Conservation (phyloP, 2,329 filamentous ascomycete genomes). For the Phyllosticta paracitricarpa region DNA sequence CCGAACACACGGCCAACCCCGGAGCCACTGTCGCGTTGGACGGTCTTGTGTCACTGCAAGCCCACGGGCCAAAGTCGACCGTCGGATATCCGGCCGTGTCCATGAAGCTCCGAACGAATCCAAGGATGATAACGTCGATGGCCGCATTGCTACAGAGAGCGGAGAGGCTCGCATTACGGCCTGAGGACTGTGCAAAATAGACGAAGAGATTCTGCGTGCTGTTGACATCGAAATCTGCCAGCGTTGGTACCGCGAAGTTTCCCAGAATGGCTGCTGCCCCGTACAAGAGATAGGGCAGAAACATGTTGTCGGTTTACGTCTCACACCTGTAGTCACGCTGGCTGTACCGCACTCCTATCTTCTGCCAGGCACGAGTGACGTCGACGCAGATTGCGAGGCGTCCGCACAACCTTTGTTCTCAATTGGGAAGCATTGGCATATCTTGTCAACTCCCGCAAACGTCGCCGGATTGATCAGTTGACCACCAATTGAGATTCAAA, state of each 20-base stretch:
- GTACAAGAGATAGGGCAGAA: not conserved
- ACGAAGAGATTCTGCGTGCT: not conserved
- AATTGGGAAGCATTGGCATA: not conserved
- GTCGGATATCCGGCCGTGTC: conserved; percentile 1
- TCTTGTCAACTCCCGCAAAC: not conserved
- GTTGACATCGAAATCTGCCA: not conserved
- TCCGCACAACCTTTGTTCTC: not conserved
- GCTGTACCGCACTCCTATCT: not conserved
- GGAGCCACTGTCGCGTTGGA: not conserved
- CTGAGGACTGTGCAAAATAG: conserved; percentile 3
- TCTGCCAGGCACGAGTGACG: not conserved
- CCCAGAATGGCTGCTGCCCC: not conserved
- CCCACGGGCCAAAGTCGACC: conserved; percentile 1
- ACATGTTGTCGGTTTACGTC: not conserved
- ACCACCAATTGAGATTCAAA: not conserved
- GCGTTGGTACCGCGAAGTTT: not conserved
- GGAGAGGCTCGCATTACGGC: not conserved
- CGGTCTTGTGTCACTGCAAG: not conserved
- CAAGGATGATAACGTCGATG: conserved; percentile 4
- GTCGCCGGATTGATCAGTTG: not conserved
- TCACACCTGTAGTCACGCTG: not conserved
- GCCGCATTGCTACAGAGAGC: not conserved
- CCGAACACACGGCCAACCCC: not conserved
- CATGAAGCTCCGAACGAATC: conserved; percentile 6
- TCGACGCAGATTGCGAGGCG: not conserved